A percentile compares a stretch with the other conserved stretches of the same genome.
Conservation (phyloP, 176 grass and related monocot species). For the Raddia guianensis region DNA sequence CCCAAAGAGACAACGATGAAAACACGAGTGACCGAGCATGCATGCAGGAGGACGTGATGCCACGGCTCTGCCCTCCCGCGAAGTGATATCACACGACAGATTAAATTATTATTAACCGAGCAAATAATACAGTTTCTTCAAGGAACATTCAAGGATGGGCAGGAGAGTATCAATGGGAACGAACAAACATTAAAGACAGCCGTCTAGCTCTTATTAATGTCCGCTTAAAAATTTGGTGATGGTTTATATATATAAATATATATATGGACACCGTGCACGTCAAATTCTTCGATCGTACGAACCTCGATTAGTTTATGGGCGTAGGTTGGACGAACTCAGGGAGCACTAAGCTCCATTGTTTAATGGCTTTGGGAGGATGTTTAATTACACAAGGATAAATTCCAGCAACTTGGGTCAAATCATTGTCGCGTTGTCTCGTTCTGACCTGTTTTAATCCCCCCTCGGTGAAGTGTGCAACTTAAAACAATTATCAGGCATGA, state of each 20-base stretch:
- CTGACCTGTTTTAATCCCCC: background rate
- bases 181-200: conserved; percentile 10
- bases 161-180: background rate
- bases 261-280: background rate
- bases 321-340: background rate
- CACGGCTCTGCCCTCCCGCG: background rate
- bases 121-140: background rate
- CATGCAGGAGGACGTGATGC: background rate
- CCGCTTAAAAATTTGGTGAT: conserved; percentile 29
- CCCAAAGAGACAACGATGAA: background rate
- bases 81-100: background rate
- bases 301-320: conserved; percentile 1
- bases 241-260: background rate
- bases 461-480: background rate
- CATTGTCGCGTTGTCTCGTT: conserved; percentile 21
- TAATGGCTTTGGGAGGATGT: background rate
- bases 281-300: conserved; percentile 41
- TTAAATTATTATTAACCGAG: too few species aligned
- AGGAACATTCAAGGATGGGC: conserved; percentile 19
- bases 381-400: background rate
- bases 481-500: background rate
- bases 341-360: background rate
- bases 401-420: background rate
- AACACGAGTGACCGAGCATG: background rate
- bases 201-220: conserved; percentile 11